Evolutionary conservation across 176 grass and related monocot species (phyloP), one percentile per base, ranked within the genome.

Genomic region (Ampelocalamus luodianensis): DNA sequence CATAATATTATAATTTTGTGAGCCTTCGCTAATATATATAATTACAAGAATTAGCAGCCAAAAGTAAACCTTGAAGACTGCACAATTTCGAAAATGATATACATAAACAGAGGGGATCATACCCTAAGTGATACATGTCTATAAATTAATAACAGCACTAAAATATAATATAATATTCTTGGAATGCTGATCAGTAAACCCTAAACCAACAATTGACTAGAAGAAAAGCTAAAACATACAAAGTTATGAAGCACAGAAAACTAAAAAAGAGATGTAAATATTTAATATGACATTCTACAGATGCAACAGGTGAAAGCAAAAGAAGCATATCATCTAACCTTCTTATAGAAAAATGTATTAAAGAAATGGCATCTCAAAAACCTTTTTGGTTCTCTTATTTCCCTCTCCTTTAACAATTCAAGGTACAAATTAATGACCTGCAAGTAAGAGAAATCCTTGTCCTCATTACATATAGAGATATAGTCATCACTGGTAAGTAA

Each of bases 301-400:
- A 79, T 64, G 6, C 17, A 65, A 54, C 54, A 79, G 4, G 23
- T 55, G 20, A 79, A 67, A 64, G 29, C 49, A 85, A 65, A 74
- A 70, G n/a, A 82, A 71, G 43, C 60, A 76, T 78, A 84, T 44
- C 20, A 82, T 75, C 78, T 85, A 88, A 97, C 94, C 94, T 90
- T 97, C 71, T 94, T 94, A 87, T 97, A 97, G 82, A 97, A 97
- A 79, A 97, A 97, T 64, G 92, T 92, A 89, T 97, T 97, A 59
- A 94, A 97, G 90, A 97, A 97, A 89, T 97, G 94, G 56, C 92
- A 97, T 79, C 92, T 97, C 70, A 92, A 60, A 83, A 89, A 97
- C 72, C 58, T 92, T 59, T 80, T 59, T 1, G 92, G 88, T 71
- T 94, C 87, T 87, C 94, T 97, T 80, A 29, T 80, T 79, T 87